Conservation (phyloP, 164 flowering plant genomes). For the Houttuynia cordata region DNA sequence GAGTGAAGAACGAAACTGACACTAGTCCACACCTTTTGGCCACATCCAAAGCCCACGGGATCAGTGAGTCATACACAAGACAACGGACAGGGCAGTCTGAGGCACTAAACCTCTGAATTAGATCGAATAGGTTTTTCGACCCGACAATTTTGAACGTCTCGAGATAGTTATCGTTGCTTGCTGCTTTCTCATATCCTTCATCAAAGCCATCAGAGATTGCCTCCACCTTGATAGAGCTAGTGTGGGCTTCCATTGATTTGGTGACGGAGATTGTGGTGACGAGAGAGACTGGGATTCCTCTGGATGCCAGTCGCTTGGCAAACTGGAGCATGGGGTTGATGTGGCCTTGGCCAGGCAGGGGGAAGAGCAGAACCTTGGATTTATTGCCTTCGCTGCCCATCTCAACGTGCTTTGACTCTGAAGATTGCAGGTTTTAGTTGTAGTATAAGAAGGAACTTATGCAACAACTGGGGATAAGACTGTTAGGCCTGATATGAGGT, state of each 20-base stretch:
- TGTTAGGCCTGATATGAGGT: no score
- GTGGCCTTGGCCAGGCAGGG: conserved; percentile 21
- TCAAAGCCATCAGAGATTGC: conserved; percentile 5
- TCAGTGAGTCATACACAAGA: conserved; percentile 6
- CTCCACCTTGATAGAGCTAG: conserved; percentile 1
- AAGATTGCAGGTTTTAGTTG: no score
- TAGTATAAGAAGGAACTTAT: no score
- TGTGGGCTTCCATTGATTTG: background rate
- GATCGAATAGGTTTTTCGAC: conserved; percentile 1
- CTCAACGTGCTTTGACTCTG: no score
- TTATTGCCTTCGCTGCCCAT: background rate
- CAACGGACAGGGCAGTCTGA: conserved; percentile 6
- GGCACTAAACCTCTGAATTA: conserved; percentile 1
- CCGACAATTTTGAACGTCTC: conserved; percentile 1
- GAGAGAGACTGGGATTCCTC: conserved; percentile 2
- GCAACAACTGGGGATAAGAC: no score
- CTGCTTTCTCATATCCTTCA: background rate
- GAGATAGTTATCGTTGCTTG: conserved; percentile 3
- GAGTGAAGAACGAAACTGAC: conserved; percentile 42
- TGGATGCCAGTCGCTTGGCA: conserved; percentile 1
- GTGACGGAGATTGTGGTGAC: conserved; percentile 2
- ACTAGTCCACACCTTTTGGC: background rate
- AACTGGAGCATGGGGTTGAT: conserved; percentile 18
- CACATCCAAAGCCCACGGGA: conserved; percentile 9
- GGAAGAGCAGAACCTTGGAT: conserved; percentile 16